phyloP scores from a whole-genome alignment of 352 stramenopile genomes.

The Phytopythium kandeliae region DNA sequence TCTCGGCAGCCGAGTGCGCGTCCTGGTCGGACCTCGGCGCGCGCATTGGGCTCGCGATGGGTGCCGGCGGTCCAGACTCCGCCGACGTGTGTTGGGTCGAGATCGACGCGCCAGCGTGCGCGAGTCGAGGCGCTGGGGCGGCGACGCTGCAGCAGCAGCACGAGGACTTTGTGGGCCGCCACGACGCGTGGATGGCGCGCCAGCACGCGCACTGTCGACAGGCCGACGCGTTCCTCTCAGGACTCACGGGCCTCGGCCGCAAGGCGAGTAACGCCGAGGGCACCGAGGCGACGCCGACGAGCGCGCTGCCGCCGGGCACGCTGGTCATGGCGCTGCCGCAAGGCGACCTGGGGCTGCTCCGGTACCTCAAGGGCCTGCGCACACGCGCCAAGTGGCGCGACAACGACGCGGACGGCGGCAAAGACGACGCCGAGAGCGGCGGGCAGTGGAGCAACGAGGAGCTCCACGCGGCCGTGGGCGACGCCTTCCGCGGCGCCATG shows the following conservation, averaged over 20 bases:
- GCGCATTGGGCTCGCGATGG: conserved; percentile 20
- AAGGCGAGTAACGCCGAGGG: conserved; percentile 8
- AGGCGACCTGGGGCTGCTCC: conserved; percentile 59
- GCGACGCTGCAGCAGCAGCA: conserved; percentile 12
- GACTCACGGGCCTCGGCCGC: conserved; percentile 16
- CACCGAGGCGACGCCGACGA: conserved; percentile 7
- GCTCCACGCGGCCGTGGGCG: conserved; percentile 56
- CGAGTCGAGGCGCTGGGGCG: not conserved
- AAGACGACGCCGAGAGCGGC: conserved; percentile 32
- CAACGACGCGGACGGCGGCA: conserved; percentile 15
- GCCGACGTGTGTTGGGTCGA: conserved; percentile 75
- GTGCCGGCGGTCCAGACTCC: conserved; percentile 6
- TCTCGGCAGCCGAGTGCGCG: conserved; percentile 23
- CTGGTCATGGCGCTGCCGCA: conserved; percentile 68
- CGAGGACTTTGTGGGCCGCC: conserved; percentile 56
- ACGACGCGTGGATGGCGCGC: conserved; percentile 61
- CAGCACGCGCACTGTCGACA: conserved; percentile 44
- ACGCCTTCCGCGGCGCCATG: conserved; percentile 63
- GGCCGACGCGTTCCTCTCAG: conserved; percentile 41
- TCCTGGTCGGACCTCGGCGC: conserved; percentile 30
- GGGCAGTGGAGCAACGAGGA: conserved; percentile 29
- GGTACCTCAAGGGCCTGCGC: conserved; percentile 68
- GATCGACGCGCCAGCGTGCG: conserved; percentile 31
- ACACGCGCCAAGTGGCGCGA: conserved; percentile 78
- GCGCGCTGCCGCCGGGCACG: conserved; percentile 38